Evolutionary conservation across 2,329 filamentous ascomycete genomes (phyloP).

Genomic region (Chaetomiaceae sp.): DNA sequence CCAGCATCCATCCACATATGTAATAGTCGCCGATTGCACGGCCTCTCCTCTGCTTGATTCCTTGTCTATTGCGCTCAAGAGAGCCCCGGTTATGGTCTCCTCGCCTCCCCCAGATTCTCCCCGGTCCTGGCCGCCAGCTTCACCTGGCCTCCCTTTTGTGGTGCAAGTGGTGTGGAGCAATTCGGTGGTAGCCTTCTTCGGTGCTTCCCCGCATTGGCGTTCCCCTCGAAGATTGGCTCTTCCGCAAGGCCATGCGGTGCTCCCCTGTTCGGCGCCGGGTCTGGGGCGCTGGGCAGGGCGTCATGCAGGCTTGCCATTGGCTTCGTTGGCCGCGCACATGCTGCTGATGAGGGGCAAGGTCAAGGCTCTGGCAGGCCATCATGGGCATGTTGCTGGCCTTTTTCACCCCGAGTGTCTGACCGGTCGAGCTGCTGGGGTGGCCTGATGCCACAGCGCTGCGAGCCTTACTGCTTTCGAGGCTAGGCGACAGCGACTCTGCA

Average conservation of each 20-base stretch:
- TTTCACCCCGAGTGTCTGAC: slow-evolving; percentile 1
- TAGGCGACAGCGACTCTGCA: background rate
- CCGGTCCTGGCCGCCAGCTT: slow-evolving; percentile 9
- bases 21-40: slow-evolving; percentile 4
- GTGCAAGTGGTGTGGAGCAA: slow-evolving; percentile 13
- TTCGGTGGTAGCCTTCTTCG: background rate
- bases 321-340: slow-evolving; percentile 1
- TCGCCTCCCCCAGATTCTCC: slow-evolving; percentile 8
- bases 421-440: background rate
- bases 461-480: slow-evolving; percentile 5
- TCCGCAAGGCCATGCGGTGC: background rate
- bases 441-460: background rate
- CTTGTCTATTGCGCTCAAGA: slow-evolving; percentile 9
- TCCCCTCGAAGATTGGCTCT: slow-evolving; percentile 14
- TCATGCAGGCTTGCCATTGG: slow-evolving; percentile 8
- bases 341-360: slow-evolving; percentile 7
- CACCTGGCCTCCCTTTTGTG: slow-evolving; percentile 13
- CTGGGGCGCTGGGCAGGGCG: background rate
- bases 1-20: background rate
- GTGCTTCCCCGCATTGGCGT: slow-evolving; percentile 19
- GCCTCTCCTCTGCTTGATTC: slow-evolving; percentile 1
- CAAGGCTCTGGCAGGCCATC: background rate
- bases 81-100: slow-evolving; percentile 19
- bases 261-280: slow-evolving; percentile 2
- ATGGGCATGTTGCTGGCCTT: background rate